Percentiles rank a stretch among this genome's conserved stretches.
phyloP scores from a whole-genome alignment of 2,329 filamentous ascomycete genomes.

The Ascocoryne sarcoides region DNA sequence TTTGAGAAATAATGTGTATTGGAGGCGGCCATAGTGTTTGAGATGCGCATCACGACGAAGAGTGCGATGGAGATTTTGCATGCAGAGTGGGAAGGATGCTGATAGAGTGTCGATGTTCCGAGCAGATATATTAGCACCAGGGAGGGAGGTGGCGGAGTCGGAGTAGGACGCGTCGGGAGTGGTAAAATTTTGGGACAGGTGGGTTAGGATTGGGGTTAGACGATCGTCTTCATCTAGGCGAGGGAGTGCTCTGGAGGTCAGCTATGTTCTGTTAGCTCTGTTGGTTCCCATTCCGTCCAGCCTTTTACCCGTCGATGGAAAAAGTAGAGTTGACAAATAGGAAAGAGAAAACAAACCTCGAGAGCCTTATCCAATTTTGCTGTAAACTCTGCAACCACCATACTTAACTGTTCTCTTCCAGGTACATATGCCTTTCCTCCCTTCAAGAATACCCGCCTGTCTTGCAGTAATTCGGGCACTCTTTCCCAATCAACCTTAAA shows the following conservation, averaged over 20 bases:
- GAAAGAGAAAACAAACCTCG: slow-evolving; percentile 47
- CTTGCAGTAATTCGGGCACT: slow-evolving; percentile 83
- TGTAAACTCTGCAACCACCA: slow-evolving; percentile 84
- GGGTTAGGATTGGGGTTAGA: slow-evolving; percentile 62
- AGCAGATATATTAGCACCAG: slow-evolving; percentile 67
- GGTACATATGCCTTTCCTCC: slow-evolving; percentile 88
- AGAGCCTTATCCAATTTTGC: slow-evolving; percentile 70
- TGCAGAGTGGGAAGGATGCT: slow-evolving; percentile 82
- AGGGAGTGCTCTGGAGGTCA: slow-evolving; percentile 84
- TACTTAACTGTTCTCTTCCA: slow-evolving; percentile 72
- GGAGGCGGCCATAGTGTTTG: slow-evolving; percentile 86
- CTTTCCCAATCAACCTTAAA: slow-evolving; percentile 96
- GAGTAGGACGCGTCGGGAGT: slow-evolving; percentile 80
- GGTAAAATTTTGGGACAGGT: slow-evolving; percentile 93
- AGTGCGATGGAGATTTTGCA: slow-evolving; percentile 82
- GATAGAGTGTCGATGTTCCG: slow-evolving; percentile 72
- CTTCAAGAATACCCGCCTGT: slow-evolving; percentile 65
- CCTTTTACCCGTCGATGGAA: neutral
- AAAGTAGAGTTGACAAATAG: neutral
- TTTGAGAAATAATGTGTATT: slow-evolving; percentile 95
- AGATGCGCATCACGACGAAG: slow-evolving; percentile 82
- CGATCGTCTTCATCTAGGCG: slow-evolving; percentile 94
- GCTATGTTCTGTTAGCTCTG: slow-evolving; percentile 34
- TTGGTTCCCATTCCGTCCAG: slow-evolving; percentile 1
- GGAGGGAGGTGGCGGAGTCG: slow-evolving; percentile 52